phyloP scores from a whole-genome alignment of 2,329 filamentous ascomycete species.

The Colletotrichum sp. region DNA sequence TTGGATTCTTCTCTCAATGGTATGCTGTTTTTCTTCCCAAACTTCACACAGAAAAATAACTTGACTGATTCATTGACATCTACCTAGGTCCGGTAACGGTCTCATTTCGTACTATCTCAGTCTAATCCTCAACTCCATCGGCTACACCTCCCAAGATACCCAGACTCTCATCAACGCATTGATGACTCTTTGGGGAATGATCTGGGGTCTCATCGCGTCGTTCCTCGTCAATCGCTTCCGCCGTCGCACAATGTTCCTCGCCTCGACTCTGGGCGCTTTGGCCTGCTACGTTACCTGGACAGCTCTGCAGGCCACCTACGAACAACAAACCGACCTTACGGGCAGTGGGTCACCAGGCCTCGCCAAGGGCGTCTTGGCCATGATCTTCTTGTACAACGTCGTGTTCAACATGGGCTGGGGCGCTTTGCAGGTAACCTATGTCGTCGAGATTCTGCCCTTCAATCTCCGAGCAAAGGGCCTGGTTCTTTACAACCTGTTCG shows the following conservation, averaged over 20 bases:
- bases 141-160: conserved; percentile 25
- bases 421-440: conserved; percentile 46
- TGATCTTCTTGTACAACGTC: conserved; percentile 38
- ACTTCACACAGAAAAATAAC: background rate
- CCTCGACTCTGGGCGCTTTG: conserved; percentile 36
- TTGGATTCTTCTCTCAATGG: conserved; percentile 51
- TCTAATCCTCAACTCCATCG: conserved; percentile 38
- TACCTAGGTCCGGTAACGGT: conserved; percentile 25
- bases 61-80: background rate
- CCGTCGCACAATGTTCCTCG: conserved; percentile 23
- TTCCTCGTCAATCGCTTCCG: conserved; percentile 32
- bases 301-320: conserved; percentile 17
- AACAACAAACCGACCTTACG: conserved; percentile 23
- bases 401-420: conserved; percentile 41
- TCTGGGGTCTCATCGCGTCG: conserved; percentile 26
- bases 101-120: conserved; percentile 43
- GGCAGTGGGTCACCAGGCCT: conserved; percentile 3
- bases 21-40: background rate
- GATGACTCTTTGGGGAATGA: conserved; percentile 20
- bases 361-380: conserved; percentile 30
- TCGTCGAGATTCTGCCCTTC: conserved; percentile 48
- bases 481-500: conserved; percentile 29
- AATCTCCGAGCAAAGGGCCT: conserved; percentile 35
- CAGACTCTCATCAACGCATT: conserved; percentile 36
- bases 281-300: conserved; percentile 22